Base-by-base conservation (phyloP, 139 green algal genomes). In the Coelastrella sp. region DNA sequence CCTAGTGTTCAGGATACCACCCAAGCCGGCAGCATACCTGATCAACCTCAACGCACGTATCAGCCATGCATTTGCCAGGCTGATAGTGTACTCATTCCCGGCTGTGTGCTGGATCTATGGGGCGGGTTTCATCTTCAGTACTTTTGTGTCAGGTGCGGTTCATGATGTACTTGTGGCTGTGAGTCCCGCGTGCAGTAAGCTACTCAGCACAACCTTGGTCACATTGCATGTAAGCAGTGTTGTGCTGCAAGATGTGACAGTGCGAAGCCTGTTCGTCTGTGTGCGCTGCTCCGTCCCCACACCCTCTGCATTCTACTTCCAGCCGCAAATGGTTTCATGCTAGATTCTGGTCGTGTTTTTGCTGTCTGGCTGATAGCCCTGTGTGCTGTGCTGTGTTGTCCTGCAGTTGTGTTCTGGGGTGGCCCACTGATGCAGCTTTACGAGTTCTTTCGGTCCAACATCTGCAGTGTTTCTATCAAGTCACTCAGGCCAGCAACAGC, bases 51-150 rank as follows among this genome's bases (percentile, higher is more conserved):
- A 96, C 11, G 91, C 94, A 4, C 56, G 84, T 4, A 59, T 97
- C 10, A 93, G 87, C 73, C 85, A 78, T 7, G 73, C 85, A 4
- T 98, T 98, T 92, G 94, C 97, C 88, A 89, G 92, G 85, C 91
- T 95, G 61, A 95, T 97, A 77, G 92, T 97, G 22, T 95, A 96
- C 88, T 91, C 93, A 68, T 98, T 98, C 92, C 96, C 96, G 3
- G 96, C 95, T 13, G 93, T 98, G 47, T 98, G 97, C 94, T 98
- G 97, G 97, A 71, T 95, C 22, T 98, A 98, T 90, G 95, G 95
- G 11, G 96, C 96, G 0, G 96, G 96, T 56, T 75, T 96, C 13
- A 68, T 97, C 4, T 98, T 98, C 92, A 96, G 88, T 23, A 91
- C 81, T 32, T 96, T 97, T 91, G 95, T 94, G 7, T 83, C 58